Conservation (phyloP, 2,329 filamentous ascomycete genomes). For the Xylaria sp. region DNA sequence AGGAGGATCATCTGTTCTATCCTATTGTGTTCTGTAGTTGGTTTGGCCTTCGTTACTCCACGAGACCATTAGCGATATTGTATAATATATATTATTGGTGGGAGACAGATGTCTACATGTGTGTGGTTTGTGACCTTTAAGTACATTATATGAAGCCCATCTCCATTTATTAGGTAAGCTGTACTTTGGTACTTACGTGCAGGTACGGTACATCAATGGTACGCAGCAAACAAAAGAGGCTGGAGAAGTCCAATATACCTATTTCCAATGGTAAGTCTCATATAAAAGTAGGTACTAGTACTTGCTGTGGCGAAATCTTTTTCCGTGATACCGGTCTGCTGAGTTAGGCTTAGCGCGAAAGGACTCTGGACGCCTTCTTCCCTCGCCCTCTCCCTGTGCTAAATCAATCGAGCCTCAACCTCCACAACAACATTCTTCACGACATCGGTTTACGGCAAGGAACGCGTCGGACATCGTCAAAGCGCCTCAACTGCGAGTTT, state of each 20-base stretch:
- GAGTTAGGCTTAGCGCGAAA: conserved; percentile 50
- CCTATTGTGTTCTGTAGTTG: too few relatives aligned
- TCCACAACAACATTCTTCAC: conserved; percentile 55
- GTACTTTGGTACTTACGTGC: not conserved
- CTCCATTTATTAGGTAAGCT: not conserved
- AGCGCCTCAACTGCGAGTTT: conserved; percentile 47
- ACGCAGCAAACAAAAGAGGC: not conserved
- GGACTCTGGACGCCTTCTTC: conserved; percentile 44
- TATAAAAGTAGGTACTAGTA: conserved; percentile 18
- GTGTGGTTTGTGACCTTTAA: too few relatives aligned
- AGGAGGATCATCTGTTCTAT: too few relatives aligned
- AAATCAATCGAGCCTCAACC: conserved; percentile 48
- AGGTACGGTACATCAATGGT: not conserved
- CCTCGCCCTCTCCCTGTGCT: conserved; percentile 38
- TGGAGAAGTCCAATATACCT: conserved; percentile 1
- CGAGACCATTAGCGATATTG: too few relatives aligned
- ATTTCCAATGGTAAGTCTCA: not conserved
- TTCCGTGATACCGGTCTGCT: conserved; percentile 42
- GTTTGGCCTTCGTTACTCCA: too few relatives aligned
- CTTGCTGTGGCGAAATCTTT: conserved; percentile 35
- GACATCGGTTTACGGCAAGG: conserved; percentile 53
- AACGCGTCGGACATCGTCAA: conserved; percentile 64
- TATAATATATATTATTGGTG: too few relatives aligned
- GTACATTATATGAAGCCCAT: too few relatives aligned
- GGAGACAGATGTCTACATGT: too few relatives aligned